Evolutionary conservation across 345 rosid species (phyloP).

Genomic region (Streptanthus diversifolius): DNA sequence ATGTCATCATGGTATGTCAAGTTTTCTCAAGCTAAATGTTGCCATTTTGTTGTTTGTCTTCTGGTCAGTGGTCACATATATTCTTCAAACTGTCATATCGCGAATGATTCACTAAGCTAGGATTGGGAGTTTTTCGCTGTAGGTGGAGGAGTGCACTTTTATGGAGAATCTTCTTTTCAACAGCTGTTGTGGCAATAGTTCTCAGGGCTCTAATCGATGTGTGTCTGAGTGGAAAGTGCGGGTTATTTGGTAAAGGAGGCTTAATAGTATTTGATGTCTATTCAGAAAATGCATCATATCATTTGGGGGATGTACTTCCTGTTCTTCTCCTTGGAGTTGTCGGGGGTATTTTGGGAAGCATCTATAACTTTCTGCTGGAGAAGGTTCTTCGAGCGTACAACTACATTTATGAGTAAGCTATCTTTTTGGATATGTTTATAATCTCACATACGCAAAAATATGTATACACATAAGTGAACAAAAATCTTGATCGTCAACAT

Average conservation of each 20-base stretch:
- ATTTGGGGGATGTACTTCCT: constrained; percentile 65
- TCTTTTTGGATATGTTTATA: neutral
- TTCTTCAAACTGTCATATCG: neutral
- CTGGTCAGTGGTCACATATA: neutral
- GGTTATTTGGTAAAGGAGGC: constrained; percentile 91
- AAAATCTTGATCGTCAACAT: neutral
- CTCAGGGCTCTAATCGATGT: constrained; percentile 84
- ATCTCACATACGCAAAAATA: neutral
- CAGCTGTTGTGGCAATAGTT: constrained; percentile 81
- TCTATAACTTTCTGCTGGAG: constrained; percentile 63
- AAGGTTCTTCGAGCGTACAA: constrained; percentile 73
- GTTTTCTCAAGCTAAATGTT: neutral
- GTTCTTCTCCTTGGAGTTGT: constrained; percentile 78
- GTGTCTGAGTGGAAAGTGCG: constrained; percentile 79
- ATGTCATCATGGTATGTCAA: constrained; percentile 86
- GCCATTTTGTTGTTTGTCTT: neutral
- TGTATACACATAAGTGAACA: neutral
- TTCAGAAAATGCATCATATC: constrained; percentile 64
- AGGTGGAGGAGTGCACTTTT: constrained; percentile 83
- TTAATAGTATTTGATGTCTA: constrained; percentile 83
- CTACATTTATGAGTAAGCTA: constrained; percentile 67
- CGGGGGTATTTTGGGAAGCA: constrained; percentile 85
- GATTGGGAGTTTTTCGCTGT: neutral
- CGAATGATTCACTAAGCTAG: neutral
- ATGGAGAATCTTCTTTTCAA: constrained; percentile 89